Evolutionary conservation across 78 protist genomes (phyloP), one percentile per base, ranked within the genome.

Genomic region (Dictyostelium capitatum): DNA sequence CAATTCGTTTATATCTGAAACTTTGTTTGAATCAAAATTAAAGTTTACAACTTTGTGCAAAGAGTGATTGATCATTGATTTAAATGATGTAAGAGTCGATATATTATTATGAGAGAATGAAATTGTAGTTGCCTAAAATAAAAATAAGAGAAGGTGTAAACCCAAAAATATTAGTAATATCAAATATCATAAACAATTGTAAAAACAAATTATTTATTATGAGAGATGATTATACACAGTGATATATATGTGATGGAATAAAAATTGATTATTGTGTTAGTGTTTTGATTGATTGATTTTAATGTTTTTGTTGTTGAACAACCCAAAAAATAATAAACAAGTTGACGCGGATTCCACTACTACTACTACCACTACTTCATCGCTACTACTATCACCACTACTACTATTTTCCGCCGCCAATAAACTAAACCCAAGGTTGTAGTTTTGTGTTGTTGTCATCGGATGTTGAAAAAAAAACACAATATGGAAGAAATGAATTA

Each of bases 81-180:
- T 12, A 62, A 74, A 85, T 85, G 83, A 73, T 59, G 78, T 2
- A 6, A 85, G 62, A n/a, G 83, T 28, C 23, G 82, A 74, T 14
- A 85, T 85, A 59, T 54, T 75, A 53, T 85, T 85, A 47, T 67
- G 80, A 59, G 92, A 23, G 48, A 85, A 85, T 74, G 92, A 85
- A 8, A 85, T 37, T 14, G 92, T 85, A 11, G 2, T 75, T 25
- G 92, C 92, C 92, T 85, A 85, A 25, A 75, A 2, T 4, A n/a
- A 59, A 59, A 59, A 59, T 37, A 37, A 37, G 43, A 37, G 43
- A 37, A 37, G 43, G 43, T 37, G 43, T 37, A 37, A 37, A 37
- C 43, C 43, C 43, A 37, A 37, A 37, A 3, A 37, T 37, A 37
- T 37, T 62, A 62, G 70, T 62, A 62, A 62, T 62, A 62, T 62